Evolutionary conservation across 2,329 filamentous ascomycete species (phyloP).

Genomic region (Epicoccum nigrum): DNA sequence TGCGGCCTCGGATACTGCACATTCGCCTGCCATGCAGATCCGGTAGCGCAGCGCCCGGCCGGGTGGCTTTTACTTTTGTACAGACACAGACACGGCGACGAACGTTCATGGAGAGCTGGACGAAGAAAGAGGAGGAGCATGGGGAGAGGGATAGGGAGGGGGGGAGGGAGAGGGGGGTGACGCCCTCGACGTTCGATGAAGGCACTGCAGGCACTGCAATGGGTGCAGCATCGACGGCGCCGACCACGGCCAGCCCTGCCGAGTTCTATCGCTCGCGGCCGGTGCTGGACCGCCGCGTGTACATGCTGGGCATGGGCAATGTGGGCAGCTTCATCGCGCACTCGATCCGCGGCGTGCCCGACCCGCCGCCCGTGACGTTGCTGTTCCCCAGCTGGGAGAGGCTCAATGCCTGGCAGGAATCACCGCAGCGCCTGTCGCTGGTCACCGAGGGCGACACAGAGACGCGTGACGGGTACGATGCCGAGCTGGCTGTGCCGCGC

Average conservation of each 20-base stretch:
- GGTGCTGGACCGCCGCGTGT: slow-evolving; percentile 46
- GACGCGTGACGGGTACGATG: slow-evolving; percentile 51
- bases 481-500: slow-evolving; percentile 50
- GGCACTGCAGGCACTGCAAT: no score
- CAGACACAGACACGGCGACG: slow-evolving; percentile 32
- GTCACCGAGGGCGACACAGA: slow-evolving; percentile 53
- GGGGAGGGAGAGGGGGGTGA: no score
- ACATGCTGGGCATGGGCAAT: slow-evolving; percentile 81
- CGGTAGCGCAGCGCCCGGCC: slow-evolving; percentile 52
- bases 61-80: slow-evolving; percentile 56
- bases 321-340: slow-evolving; percentile 80
- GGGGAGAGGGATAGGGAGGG: no score
- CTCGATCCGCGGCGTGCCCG: slow-evolving; percentile 65
- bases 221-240: no score
- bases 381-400: slow-evolving; percentile 67
- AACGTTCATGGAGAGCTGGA: slow-evolving; percentile 30
- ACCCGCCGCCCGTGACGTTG: slow-evolving; percentile 76
- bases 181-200: no score
- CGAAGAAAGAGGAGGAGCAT: slow-evolving; percentile 20
- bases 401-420: slow-evolving; percentile 56
- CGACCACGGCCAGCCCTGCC: slow-evolving; percentile 20
- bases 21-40: slow-evolving; percentile 45
- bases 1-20: slow-evolving; percentile 55
- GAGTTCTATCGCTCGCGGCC: slow-evolving; percentile 43
- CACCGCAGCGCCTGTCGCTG: slow-evolving; percentile 52